Percentiles rank a stretch among this genome's conserved stretches.
Evolutionary conservation across 202 grass and related monocot species (phyloP).

Genomic region (Elaeis oleifera): DNA sequence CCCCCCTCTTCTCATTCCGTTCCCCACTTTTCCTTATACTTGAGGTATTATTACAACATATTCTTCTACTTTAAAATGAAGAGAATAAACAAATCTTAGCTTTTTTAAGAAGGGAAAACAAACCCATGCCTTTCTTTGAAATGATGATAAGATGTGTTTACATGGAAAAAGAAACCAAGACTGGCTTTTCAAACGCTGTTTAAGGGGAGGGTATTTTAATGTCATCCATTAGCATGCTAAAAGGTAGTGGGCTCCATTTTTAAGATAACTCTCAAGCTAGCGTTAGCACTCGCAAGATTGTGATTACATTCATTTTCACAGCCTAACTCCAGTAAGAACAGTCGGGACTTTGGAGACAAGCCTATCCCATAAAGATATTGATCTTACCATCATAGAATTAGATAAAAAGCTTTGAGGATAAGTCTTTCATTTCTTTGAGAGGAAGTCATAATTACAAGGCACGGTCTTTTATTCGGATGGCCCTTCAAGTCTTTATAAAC

Average conservation of each 20-base stretch:
- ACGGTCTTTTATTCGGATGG: not conserved
- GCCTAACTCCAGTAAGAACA: not conserved
- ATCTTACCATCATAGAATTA: not conserved
- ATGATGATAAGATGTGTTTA: slow-evolving; percentile 11
- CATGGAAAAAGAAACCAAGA: not conserved
- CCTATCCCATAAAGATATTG: not conserved
- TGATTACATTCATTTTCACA: slow-evolving; percentile 1
- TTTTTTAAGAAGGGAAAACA: slow-evolving; percentile 1
- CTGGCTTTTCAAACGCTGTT: not conserved
- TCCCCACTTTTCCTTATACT: not conserved
- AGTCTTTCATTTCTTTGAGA: not conserved
- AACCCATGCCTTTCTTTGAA: not conserved
- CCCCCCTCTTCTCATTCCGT: not conserved
- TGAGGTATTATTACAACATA: not conserved
- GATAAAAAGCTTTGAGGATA: not conserved
- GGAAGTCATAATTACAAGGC: slow-evolving; percentile 1
- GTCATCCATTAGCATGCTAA: not conserved
- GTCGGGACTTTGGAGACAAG: slow-evolving; percentile 5
- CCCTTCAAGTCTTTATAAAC: not conserved
- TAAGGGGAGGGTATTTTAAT: not conserved
- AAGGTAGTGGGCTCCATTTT: not conserved
- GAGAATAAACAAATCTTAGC: slow-evolving; percentile 1
- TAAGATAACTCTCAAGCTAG: not conserved
- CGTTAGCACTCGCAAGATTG: not conserved
- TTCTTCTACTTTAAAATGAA: not conserved